These are phyloP conservation scores for Malus orientalis DNA, from an alignment of 306 rosid species.

Conservation along the genomic window DNA sequence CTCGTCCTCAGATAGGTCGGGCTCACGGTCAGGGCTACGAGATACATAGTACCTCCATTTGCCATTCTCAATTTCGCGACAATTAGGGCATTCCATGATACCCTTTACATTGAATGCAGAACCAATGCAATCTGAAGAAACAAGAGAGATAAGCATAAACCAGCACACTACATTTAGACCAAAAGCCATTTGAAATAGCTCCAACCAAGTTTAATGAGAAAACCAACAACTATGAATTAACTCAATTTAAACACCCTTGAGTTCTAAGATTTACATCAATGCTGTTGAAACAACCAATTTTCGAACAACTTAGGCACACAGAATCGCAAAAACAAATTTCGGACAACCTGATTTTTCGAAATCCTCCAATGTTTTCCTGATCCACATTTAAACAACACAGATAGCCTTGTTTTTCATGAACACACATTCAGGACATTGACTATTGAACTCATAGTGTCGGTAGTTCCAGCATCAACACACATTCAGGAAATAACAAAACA, in stretches of 20 bases:
- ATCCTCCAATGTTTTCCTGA: neutral
- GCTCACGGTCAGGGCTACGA: neutral
- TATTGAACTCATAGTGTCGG: neutral
- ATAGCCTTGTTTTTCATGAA: neutral
- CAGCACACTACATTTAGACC: no score
- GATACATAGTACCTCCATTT: constrained; percentile 3
- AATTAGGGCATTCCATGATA: constrained; percentile 20
- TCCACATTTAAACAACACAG: neutral
- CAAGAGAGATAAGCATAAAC: no score
- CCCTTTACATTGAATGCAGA: constrained; percentile 16
- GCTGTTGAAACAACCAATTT: neutral
- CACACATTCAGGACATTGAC: neutral
- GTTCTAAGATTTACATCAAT: no score
- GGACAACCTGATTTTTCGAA: neutral
- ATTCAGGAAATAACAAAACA: neutral
- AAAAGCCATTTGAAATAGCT: no score
- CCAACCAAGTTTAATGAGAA: no score
- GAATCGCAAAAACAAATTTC: neutral
- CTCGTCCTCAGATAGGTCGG: neutral
- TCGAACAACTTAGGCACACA: neutral
- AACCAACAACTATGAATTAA: no score
- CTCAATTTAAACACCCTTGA: no score
- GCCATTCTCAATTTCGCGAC: constrained; percentile 1
- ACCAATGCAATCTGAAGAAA: constrained; percentile 16
- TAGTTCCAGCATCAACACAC: neutral